Base-by-base conservation (phyloP, 2,329 filamentous ascomycete species). In the Elsinoe perseae region DNA sequence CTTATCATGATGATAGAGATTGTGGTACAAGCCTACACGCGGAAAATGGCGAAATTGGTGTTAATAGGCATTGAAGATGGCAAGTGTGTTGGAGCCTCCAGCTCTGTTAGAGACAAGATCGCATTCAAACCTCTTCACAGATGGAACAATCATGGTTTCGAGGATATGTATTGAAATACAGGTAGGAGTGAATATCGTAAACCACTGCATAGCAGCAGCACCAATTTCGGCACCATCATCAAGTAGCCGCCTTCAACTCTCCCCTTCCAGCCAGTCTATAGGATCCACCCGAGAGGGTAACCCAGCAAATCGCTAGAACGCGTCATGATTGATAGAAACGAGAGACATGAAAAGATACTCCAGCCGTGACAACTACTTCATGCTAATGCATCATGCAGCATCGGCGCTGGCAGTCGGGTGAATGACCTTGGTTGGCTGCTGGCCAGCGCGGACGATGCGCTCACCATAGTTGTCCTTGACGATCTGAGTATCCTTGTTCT, bases 401-500 rank as follows among this genome's bases (percentile, higher is more conserved):
- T 89, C 89, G 58, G 91, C 91, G 64, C 84, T 91, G 61, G 85
- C 83, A 56, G 88, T 82, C 43, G 91, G 89, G 70, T 89, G 83
- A 18, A 83, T 75, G 53, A 95, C 82, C 73, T 89, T 89, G 64
- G 91, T 96, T 58, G 88, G 81, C 75, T 96, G 91, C 65, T 83
- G 78, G 55, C 90, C 90, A 62, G 91, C 90, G 61, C 91, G 86
- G 66, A 95, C 82, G 64, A 96, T 90, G 61, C 87, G 84, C 71
- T 89, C 81, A 52, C 90, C 91, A 55, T 82, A 77, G 14, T 84
- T 86, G 69, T 95, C 91, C 70, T 88, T 90, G 70, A 89, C 81
- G 63, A 86, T 84, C 58, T 84, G 82, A 57, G 87, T 80, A 64
- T 91, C 87, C 77, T 92, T 91, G 77, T 87, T 89, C 74, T 91